phyloP scores from a whole-genome alignment of 164 flowering plant genomes.

The Litsea cubeba region DNA sequence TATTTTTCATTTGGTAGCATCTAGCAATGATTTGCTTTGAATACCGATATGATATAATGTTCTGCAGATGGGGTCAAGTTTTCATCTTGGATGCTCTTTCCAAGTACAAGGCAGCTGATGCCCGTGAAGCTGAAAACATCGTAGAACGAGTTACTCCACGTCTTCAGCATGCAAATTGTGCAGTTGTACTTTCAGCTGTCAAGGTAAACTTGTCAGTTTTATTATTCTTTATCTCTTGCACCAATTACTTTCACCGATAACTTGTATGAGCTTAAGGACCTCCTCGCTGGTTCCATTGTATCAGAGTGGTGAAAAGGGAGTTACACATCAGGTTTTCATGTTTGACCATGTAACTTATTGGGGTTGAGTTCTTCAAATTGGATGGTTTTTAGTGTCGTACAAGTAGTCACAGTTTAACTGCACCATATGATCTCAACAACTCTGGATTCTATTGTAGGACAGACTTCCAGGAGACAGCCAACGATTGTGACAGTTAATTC shows the following conservation, averaged over 20 bases:
- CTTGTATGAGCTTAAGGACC: too few species aligned
- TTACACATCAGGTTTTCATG: too few species aligned
- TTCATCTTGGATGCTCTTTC: constrained; percentile 98
- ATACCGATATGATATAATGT: constrained; percentile 4
- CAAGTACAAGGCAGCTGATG: constrained; percentile 92
- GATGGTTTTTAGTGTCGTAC: background rate
- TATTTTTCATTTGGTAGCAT: background rate
- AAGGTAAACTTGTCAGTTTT: constrained; percentile 43
- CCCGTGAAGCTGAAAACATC: constrained; percentile 98
- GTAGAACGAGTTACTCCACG: constrained; percentile 98
- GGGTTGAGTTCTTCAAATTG: background rate
- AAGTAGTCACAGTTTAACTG: background rate
- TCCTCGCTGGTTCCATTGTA: too few species aligned
- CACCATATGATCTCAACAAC: background rate
- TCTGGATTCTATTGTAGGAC: background rate
- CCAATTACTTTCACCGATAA: background rate
- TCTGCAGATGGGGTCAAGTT: constrained; percentile 97
- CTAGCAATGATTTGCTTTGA: background rate
- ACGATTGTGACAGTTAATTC: background rate
- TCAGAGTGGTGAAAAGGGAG: too few species aligned
- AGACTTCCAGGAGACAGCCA: background rate
- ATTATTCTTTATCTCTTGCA: background rate
- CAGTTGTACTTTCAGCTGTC: constrained; percentile 99
- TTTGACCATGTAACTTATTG: background rate
- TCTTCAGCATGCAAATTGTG: constrained; percentile 98